These are phyloP conservation scores for Bondarzewia mesenterica DNA, from an alignment of 1,284 basidiomycete species.

Conservation along the genomic window DNA sequence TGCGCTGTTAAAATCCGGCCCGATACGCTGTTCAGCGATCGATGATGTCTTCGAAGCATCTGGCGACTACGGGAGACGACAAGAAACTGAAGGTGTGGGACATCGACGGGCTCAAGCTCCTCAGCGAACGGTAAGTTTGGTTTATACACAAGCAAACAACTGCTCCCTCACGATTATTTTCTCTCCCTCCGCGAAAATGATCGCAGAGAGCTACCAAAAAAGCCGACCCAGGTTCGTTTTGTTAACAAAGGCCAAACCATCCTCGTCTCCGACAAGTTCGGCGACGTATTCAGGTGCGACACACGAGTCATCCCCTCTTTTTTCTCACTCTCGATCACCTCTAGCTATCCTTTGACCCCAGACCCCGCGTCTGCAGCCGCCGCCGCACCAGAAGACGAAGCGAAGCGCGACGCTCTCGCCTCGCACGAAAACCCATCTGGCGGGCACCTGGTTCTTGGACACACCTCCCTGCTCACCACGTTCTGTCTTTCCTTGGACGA, in stretches of 20 bases:
- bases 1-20: constrained; percentile 37
- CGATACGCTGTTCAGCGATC: constrained; percentile 55
- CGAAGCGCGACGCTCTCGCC: constrained; percentile 35
- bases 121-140: constrained; percentile 54
- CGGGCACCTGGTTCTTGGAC: constrained; percentile 75
- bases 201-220: constrained; percentile 67
- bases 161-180: neutral
- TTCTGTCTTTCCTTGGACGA: constrained; percentile 64
- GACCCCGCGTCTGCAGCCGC: constrained; percentile 2
- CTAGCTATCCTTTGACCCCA: constrained; percentile 41
- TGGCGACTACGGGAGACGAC: constrained; percentile 70
- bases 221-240: constrained; percentile 58
- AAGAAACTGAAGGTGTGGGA: constrained; percentile 75
- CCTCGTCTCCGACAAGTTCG: constrained; percentile 79
- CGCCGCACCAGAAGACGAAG: constrained; percentile 6
- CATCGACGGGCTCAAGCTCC: constrained; percentile 42
- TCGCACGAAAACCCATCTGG: constrained; percentile 69
- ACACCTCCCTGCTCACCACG: constrained; percentile 75
- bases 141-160: neutral
- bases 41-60: constrained; percentile 36
- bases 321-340: neutral
- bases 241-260: constrained; percentile 51
- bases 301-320: neutral
- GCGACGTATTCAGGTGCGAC: constrained; percentile 75
- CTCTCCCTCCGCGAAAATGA: neutral